Conservation (phyloP, 768 basidiomycete genomes). For the Mycena polygramma region DNA sequence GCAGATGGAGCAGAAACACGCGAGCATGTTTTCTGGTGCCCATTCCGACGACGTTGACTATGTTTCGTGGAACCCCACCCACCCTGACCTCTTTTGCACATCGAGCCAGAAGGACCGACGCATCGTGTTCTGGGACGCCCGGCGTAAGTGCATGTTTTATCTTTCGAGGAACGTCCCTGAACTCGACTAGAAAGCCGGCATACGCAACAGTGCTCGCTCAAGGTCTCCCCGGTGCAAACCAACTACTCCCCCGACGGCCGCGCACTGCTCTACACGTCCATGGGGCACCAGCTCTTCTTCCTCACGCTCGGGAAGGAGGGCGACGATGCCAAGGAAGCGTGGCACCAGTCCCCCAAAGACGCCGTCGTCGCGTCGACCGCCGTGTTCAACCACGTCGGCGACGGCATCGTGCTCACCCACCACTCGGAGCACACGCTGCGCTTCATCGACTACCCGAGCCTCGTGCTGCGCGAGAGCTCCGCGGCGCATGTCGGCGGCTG, state of each 20-base stretch:
- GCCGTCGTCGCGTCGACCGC: constrained; percentile 73
- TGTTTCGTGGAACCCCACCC: constrained; percentile 87
- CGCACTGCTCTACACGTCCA: constrained; percentile 72
- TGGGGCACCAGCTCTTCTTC: constrained; percentile 71
- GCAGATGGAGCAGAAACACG: constrained; percentile 80
- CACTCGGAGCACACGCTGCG: constrained; percentile 75
- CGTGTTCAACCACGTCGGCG: constrained; percentile 82
- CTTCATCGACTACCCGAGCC: constrained; percentile 76
- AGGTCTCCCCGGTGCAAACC: constrained; percentile 73
- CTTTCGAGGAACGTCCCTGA: neutral
- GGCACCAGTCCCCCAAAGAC: constrained; percentile 65
- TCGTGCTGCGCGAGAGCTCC: constrained; percentile 69
- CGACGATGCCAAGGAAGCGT: constrained; percentile 63
- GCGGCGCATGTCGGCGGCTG: constrained; percentile 89
- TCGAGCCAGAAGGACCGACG: constrained; percentile 82
- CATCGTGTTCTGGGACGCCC: constrained; percentile 87
- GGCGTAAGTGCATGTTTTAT: constrained; percentile 71
- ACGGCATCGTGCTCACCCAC: constrained; percentile 77
- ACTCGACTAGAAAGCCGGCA: constrained; percentile 72
- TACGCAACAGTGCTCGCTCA: constrained; percentile 70
- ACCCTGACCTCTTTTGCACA: constrained; percentile 86
- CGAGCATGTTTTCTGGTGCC: constrained; percentile 74
- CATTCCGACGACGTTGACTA: constrained; percentile 88
- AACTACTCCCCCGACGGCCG: constrained; percentile 82
- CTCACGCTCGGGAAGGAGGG: constrained; percentile 67